A percentile compares a stretch with the other conserved stretches of the same genome.
Conservation (phyloP, 345 rosid genomes). For the Ceriops zippeliana region DNA sequence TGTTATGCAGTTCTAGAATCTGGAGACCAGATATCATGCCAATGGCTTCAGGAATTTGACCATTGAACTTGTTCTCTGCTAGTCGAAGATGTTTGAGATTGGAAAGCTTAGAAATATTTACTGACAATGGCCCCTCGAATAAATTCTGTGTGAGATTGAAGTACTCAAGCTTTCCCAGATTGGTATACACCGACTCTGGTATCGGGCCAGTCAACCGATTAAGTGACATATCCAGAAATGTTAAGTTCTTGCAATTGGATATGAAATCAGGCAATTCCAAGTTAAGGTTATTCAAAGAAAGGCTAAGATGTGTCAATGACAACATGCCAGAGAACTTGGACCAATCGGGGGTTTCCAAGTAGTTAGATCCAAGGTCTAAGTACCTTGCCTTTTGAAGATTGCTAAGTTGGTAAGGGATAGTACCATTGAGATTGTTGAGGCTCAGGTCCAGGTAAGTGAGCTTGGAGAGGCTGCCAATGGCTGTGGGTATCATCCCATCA, state of each 20-base stretch:
- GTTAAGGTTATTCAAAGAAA: constrained; percentile 26
- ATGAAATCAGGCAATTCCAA: constrained; percentile 49
- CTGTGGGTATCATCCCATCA: constrained; percentile 30
- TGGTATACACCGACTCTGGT: constrained; percentile 38
- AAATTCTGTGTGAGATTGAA: constrained; percentile 40
- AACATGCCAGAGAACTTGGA: constrained; percentile 49
- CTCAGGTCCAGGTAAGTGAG: constrained; percentile 44
- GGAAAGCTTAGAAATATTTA: constrained; percentile 48
- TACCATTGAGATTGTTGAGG: constrained; percentile 44
- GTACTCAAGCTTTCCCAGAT: constrained; percentile 40
- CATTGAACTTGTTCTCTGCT: constrained; percentile 32
- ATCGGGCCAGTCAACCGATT: constrained; percentile 42
- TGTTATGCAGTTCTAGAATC: constrained; percentile 34
- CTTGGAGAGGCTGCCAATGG: constrained; percentile 36
- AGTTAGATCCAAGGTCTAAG: constrained; percentile 58
- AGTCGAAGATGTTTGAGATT: constrained; percentile 40
- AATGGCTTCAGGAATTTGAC: constrained; percentile 41
- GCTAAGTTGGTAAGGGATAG: constrained; percentile 43
- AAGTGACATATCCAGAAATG: constrained; percentile 48
- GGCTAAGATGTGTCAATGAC: constrained; percentile 43
- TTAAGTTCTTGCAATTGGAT: constrained; percentile 38
- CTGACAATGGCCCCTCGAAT: constrained; percentile 41
- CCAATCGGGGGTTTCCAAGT: constrained; percentile 48
- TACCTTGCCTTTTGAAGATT: constrained; percentile 42
- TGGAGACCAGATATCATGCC: constrained; percentile 41